phyloP scores from a whole-genome alignment of 2,329 filamentous ascomycete genomes.

The Fusarium scirpi region DNA sequence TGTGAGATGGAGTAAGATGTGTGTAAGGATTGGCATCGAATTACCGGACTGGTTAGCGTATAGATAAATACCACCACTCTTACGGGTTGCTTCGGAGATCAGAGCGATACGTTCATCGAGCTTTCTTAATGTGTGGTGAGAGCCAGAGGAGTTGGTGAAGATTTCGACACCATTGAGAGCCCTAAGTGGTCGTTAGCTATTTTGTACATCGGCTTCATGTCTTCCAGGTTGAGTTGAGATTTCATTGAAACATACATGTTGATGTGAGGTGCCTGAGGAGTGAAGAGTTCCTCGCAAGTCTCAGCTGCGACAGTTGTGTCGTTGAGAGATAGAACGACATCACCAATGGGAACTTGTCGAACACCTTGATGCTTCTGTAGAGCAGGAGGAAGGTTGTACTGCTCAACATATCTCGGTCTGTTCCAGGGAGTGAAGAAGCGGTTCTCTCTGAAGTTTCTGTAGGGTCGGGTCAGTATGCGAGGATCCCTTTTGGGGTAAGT shows the following conservation, averaged over 20 bases:
- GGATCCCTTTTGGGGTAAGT: not conserved
- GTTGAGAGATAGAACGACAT: conserved; percentile 53
- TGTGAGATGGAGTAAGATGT: not conserved
- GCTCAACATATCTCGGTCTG: conserved; percentile 51
- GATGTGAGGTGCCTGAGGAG: conserved; percentile 38
- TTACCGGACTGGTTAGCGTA: conserved; percentile 53
- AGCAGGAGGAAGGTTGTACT: conserved; percentile 62
- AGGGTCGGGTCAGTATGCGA: not conserved
- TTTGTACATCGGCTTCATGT: accelerated
- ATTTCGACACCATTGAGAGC: conserved; percentile 73
- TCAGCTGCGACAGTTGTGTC: conserved; percentile 57
- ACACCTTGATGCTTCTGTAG: conserved; percentile 64
- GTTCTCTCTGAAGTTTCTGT: conserved; percentile 53
- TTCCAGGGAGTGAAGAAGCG: conserved; percentile 58
- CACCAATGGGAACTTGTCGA: conserved; percentile 55
- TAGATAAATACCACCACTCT: conserved; percentile 69
- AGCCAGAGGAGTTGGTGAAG: conserved; percentile 69
- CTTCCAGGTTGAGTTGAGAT: accelerated
- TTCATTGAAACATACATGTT: conserved; percentile 10
- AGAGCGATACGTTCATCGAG: conserved; percentile 72
- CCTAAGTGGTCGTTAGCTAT: not conserved
- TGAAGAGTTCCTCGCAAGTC: conserved; percentile 55
- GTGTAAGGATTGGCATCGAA: accelerated
- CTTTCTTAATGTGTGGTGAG: conserved; percentile 69
- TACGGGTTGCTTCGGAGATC: conserved; percentile 74